Conservation (phyloP, 441 rosid genomes). For the Erysimum cheiri region DNA sequence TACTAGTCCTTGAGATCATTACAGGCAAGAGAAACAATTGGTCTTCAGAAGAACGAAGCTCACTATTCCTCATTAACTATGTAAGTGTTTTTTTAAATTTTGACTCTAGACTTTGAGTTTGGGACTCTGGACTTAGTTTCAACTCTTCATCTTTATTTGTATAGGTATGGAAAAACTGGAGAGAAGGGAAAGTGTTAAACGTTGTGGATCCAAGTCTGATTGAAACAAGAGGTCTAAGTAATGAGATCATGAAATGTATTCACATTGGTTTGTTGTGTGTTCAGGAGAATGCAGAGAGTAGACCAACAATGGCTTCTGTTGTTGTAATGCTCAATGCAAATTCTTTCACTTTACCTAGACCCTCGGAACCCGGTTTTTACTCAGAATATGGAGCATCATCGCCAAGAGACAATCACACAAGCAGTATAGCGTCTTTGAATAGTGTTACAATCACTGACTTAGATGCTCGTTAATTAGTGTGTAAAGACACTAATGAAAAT, state of each 20-base stretch:
- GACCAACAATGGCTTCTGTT: slow-evolving; percentile 41
- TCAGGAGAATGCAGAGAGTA: slow-evolving; percentile 34
- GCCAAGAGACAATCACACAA: neutral
- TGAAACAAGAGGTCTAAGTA: slow-evolving; percentile 23
- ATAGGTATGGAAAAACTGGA: slow-evolving; percentile 42
- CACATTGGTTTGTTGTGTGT: slow-evolving; percentile 42
- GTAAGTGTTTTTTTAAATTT: slow-evolving; percentile 14
- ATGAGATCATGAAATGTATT: slow-evolving; percentile 38
- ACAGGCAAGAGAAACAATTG: slow-evolving; percentile 29
- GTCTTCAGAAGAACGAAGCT: slow-evolving; percentile 30
- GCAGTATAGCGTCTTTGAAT: slow-evolving; percentile 8
- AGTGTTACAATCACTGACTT: slow-evolving; percentile 32
- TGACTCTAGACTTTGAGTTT: neutral
- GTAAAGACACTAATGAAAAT: neutral
- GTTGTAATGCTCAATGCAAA: slow-evolving; percentile 29
- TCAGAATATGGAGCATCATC: neutral
- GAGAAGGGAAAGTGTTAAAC: slow-evolving; percentile 30
- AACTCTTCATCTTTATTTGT: neutral
- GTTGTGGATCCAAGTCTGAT: slow-evolving; percentile 36
- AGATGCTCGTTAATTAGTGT: slow-evolving; percentile 29
- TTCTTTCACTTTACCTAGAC: slow-evolving; percentile 28
- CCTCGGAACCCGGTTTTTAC: slow-evolving; percentile 30
- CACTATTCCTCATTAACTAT: slow-evolving; percentile 31
- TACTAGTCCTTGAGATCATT: slow-evolving; percentile 24
- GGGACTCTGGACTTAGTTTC: neutral